Evolutionary conservation across 768 basidiomycete genomes (phyloP).

Genomic region (Pulveroboletus ravenelii): DNA sequence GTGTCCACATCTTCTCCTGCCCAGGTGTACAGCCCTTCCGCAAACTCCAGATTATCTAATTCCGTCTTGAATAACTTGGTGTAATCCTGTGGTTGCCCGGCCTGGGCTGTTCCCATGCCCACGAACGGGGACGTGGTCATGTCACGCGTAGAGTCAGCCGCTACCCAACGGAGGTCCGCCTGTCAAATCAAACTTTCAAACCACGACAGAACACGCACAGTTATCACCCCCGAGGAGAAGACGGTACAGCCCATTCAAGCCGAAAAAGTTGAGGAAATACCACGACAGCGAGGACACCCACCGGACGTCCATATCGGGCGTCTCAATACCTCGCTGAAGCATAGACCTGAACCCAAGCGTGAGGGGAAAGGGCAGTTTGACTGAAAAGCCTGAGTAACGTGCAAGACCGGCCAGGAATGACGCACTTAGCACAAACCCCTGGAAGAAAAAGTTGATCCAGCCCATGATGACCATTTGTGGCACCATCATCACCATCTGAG

Average conservation of each 20-base stretch:
- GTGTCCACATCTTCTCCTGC: constrained; percentile 75
- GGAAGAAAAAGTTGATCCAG: constrained; percentile 99
- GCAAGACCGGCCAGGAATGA: constrained; percentile 16
- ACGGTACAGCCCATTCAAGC: constrained; percentile 91
- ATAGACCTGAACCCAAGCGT: constrained; percentile 97
- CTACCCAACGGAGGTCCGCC: constrained; percentile 35
- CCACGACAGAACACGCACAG: constrained; percentile 44
- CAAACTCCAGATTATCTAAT: constrained; percentile 87
- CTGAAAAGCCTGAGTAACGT: constrained; percentile 36
- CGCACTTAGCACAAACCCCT: constrained; percentile 96
- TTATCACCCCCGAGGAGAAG: constrained; percentile 89
- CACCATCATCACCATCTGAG: constrained; percentile 99
- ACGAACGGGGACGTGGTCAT: constrained; percentile 71
- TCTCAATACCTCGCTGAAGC: constrained; percentile 93
- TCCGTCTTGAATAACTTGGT: constrained; percentile 89
- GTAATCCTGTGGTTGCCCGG: constrained; percentile 73
- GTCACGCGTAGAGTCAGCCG: constrained; percentile 74
- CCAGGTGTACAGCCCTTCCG: constrained; percentile 84
- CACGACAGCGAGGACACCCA: constrained; percentile 99
- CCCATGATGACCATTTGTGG: constrained; percentile 99
- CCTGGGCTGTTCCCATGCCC: constrained; percentile 40
- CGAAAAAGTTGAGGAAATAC: constrained; percentile 99
- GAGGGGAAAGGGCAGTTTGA: constrained; percentile 94
- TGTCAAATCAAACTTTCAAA: constrained; percentile 13
- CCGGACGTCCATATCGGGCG: constrained; percentile 94